phyloP scores from a whole-genome alignment of 164 flowering plant genomes.

The Vitis labrusca region DNA sequence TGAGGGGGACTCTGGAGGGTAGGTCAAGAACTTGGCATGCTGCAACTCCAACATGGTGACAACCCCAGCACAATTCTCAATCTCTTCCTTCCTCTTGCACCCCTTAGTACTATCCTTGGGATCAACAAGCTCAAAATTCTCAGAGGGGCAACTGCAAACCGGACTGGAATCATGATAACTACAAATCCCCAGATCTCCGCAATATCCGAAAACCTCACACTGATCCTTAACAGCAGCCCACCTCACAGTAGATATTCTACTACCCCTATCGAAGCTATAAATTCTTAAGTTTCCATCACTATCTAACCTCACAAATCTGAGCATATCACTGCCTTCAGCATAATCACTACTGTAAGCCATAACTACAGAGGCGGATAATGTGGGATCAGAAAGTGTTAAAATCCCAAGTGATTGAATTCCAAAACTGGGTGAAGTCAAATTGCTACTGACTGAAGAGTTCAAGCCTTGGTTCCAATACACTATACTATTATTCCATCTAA shows the following conservation, averaged over 20 bases:
- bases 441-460: slow-evolving; percentile 23
- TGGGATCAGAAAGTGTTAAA: slow-evolving; percentile 2
- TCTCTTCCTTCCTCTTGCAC: slow-evolving; percentile 9
- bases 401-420: not conserved
- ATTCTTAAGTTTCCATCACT: slow-evolving; percentile 4
- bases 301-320: slow-evolving; percentile 3
- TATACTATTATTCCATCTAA: slow-evolving; percentile 26
- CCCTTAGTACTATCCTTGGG: not conserved
- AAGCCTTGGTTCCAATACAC: slow-evolving; percentile 30
- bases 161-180: not conserved
- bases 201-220: slow-evolving; percentile 5
- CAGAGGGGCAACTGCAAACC: not conserved
- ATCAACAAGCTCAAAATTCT: slow-evolving; percentile 5
- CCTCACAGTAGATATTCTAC: not conserved
- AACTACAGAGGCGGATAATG: not conserved
- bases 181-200: slow-evolving; percentile 5
- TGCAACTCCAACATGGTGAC: not conserved
- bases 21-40: not conserved
- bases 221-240: slow-evolving; percentile 4
- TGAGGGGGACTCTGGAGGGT: not conserved
- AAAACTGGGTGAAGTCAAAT: not conserved
- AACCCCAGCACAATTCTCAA: not conserved
- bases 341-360: slow-evolving; percentile 7
- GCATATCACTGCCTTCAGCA: not conserved
- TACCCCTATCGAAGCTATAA: slow-evolving; percentile 1